These are phyloP conservation scores for Trichosporon asahii DNA, from an alignment of 1,284 basidiomycete genomes.

Conservation along the genomic window DNA sequence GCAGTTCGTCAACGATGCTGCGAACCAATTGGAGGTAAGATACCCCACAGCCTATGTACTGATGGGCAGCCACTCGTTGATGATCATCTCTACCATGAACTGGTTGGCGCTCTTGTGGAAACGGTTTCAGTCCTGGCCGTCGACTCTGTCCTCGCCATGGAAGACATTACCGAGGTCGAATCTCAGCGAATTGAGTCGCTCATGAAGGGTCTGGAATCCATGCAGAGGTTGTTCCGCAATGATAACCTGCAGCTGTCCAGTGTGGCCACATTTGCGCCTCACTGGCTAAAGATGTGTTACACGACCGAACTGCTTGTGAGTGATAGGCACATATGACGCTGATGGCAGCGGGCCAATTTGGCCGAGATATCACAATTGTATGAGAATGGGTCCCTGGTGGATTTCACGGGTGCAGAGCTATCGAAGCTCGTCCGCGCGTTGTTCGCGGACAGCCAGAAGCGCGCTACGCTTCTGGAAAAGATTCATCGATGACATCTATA, in stretches of 20 bases:
- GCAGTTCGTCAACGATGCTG: slow-evolving; percentile 63
- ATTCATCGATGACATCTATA: slow-evolving; percentile 28
- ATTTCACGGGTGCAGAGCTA: slow-evolving; percentile 82
- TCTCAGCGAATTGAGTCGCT: slow-evolving; percentile 78
- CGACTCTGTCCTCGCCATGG: slow-evolving; percentile 69
- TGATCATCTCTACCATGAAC: neutral
- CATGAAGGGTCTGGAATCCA: slow-evolving; percentile 69
- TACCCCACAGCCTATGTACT: neutral
- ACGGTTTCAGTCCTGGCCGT: slow-evolving; percentile 67
- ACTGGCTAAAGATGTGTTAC: slow-evolving; percentile 94
- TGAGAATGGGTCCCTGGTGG: slow-evolving; percentile 83
- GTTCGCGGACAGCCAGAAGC: slow-evolving; percentile 83
- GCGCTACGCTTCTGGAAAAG: slow-evolving; percentile 52
- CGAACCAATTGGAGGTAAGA: slow-evolving; percentile 70
- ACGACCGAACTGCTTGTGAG: slow-evolving; percentile 80
- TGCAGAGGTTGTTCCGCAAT: slow-evolving; percentile 70
- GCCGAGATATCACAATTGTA: slow-evolving; percentile 91
- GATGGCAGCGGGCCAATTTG: slow-evolving; percentile 63
- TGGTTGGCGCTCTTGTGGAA: slow-evolving; percentile 73
- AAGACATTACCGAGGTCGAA: slow-evolving; percentile 87
- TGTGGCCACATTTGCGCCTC: slow-evolving; percentile 64
- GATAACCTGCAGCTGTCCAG: slow-evolving; percentile 26
- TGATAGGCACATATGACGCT: slow-evolving; percentile 18
- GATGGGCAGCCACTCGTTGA: slow-evolving; percentile 32
- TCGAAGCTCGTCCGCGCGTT: slow-evolving; percentile 76